phyloP scores from a whole-genome alignment of 2,329 filamentous ascomycete genomes.

The Neoscytalidium dimidiatum region DNA sequence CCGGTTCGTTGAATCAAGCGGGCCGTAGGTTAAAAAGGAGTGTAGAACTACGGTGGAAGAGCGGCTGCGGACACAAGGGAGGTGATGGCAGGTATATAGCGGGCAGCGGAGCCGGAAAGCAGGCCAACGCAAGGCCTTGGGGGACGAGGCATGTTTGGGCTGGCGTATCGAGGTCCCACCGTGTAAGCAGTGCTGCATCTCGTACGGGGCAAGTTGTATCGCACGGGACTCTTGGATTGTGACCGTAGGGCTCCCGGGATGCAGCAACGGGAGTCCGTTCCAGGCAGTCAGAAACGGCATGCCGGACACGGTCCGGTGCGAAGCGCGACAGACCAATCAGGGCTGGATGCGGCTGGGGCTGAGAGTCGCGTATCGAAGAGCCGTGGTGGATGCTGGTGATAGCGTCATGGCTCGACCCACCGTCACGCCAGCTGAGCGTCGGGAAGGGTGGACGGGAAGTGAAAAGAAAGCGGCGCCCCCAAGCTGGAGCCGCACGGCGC shows the following conservation, averaged over 20 bases:
- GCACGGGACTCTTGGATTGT: not conserved
- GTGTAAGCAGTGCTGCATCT: not conserved
- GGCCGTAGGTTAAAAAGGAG: no score
- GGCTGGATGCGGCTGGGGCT: not conserved
- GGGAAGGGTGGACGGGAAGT: conserved; percentile 19
- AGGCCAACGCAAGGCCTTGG: not conserved
- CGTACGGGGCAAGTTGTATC: conserved; percentile 14
- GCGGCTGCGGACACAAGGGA: not conserved
- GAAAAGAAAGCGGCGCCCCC: not conserved
- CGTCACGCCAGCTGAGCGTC: conserved; percentile 16
- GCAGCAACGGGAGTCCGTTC: not conserved
- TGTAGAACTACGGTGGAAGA: no score
- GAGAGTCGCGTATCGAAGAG: conserved; percentile 3
- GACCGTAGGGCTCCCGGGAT: conserved; percentile 1
- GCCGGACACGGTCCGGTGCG: not conserved
- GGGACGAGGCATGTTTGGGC: not conserved
- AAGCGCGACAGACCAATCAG: not conserved
- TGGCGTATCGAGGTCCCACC: conserved; percentile 5
- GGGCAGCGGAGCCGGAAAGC: not conserved
- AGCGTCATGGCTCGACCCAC: conserved; percentile 18
- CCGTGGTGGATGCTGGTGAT: not conserved
- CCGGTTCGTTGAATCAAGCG: not conserved
- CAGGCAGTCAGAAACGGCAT: conserved; percentile 8
- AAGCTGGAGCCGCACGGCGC: not conserved
- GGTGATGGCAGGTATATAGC: not conserved